A percentile compares a stretch with the other conserved stretches of the same genome.
Conservation (phyloP, 768 basidiomycete genomes). For the Fistulinella prunicolor region DNA sequence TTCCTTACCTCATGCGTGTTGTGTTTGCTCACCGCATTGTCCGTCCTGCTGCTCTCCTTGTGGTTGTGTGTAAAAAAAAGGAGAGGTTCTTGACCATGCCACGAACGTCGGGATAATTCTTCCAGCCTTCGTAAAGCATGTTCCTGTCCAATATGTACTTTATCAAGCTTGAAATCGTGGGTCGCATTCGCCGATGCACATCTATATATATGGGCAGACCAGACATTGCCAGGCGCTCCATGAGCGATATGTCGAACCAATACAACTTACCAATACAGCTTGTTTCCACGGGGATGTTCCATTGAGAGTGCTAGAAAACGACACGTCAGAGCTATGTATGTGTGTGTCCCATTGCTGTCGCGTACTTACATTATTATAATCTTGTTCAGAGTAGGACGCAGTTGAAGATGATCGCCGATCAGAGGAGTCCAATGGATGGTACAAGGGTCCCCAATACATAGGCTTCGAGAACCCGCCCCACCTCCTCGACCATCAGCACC, state of each 20-base stretch:
- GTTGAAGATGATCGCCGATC: constrained; percentile 78
- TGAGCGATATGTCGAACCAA: constrained; percentile 69
- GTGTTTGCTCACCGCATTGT: constrained; percentile 64
- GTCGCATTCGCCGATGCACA: constrained; percentile 75
- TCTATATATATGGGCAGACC: constrained; percentile 69
- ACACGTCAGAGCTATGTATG: neutral
- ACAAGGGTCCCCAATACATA: constrained; percentile 67
- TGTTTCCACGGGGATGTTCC: constrained; percentile 55
- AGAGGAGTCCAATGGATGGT: constrained; percentile 64
- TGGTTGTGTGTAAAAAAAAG: constrained; percentile 65
- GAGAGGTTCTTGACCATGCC: constrained; percentile 65
- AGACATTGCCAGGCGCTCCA: constrained; percentile 63
- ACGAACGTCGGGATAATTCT: constrained; percentile 50
- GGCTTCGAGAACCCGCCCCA: constrained; percentile 79
- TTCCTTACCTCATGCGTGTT: too few species aligned
- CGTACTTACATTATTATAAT: constrained; percentile 58
- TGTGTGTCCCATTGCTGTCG: too few species aligned
- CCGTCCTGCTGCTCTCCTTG: constrained; percentile 53
- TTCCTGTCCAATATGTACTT: constrained; percentile 35
- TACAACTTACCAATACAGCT: too few species aligned
- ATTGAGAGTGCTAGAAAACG: constrained; percentile 57
- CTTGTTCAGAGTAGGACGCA: constrained; percentile 67
- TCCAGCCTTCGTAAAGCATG: constrained; percentile 60
- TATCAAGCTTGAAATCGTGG: constrained; percentile 56
- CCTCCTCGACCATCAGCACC: constrained; percentile 74